A percentile compares a stretch with the other conserved stretches of the same genome.
These are phyloP conservation scores for Spongospora subterranea DNA, from an alignment of 208 protist genomes.

Conservation along the genomic window DNA sequence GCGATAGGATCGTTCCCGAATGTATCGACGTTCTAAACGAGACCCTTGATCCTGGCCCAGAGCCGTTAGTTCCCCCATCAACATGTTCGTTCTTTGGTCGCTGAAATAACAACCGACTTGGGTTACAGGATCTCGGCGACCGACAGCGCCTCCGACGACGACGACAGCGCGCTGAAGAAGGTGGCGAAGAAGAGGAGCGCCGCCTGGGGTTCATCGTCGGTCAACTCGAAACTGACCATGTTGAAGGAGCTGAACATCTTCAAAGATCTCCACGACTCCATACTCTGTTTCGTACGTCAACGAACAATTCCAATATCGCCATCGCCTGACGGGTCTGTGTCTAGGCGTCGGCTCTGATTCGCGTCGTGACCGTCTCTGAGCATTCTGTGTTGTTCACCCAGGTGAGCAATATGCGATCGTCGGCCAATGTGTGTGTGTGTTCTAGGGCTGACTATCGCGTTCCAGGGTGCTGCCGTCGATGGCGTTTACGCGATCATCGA, in stretches of 20 bases:
- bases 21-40: background rate
- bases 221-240: background rate
- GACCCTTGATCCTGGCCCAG: background rate
- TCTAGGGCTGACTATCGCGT: background rate
- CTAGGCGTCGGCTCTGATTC: slow-evolving; percentile 1
- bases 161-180: too few species aligned
- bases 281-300: slow-evolving; percentile 30
- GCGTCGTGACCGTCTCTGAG: background rate
- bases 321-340: background rate
- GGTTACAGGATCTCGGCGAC: background rate
- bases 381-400: background rate
- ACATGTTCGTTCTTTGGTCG: too few species aligned
- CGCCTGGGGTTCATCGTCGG: background rate
- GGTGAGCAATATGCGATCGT: too few species aligned
- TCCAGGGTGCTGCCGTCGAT: background rate
- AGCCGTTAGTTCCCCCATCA: too few species aligned
- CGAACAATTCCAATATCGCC: background rate
- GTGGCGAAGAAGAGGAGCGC: background rate
- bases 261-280: background rate
- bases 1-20: slow-evolving; percentile 44
- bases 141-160: background rate
- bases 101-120: background rate
- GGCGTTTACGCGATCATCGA: slow-evolving; percentile 24
- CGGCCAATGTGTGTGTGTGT: background rate
- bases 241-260: slow-evolving; percentile 7